These are phyloP conservation scores for Penicillium sp. DNA, from an alignment of 2,329 filamentous ascomycete species.

Conservation along the genomic window DNA sequence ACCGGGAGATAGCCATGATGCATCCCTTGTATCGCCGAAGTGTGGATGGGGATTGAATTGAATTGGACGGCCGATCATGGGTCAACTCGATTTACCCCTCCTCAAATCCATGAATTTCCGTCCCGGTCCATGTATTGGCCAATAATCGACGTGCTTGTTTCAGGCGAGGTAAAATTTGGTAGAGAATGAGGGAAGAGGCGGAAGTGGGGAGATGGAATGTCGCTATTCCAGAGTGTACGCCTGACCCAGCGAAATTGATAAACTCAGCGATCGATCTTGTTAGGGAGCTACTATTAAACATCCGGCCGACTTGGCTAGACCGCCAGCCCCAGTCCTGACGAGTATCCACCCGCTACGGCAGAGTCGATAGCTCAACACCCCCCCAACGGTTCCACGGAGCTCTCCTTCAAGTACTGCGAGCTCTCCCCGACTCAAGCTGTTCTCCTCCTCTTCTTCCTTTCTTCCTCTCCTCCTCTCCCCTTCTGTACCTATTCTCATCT, in stretches of 20 bases:
- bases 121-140: constrained; percentile 1
- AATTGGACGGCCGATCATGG: constrained; percentile 12
- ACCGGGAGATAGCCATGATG: constrained; percentile 18
- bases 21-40: constrained; percentile 13
- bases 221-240: neutral
- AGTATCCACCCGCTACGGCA: constrained; percentile 13
- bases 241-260: constrained; percentile 9
- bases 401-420: constrained; percentile 21
- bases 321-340: constrained; percentile 10
- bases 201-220: neutral
- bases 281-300: constrained; percentile 23
- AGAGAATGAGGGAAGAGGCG: neutral
- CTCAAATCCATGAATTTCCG: neutral
- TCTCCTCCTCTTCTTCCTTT: constrained; percentile 10
- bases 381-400: constrained; percentile 23
- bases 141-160: constrained; percentile 7
- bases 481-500: constrained; percentile 1
- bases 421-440: constrained; percentile 12
- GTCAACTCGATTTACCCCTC: constrained; percentile 16
- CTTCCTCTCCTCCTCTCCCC: constrained; percentile 1
- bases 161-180: neutral
- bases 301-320: constrained; percentile 27
- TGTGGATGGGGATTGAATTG: constrained; percentile 5
- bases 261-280: constrained; percentile 17
- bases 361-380: constrained; percentile 18